Percentiles rank a stretch among this genome's conserved stretches.
phyloP scores from a whole-genome alignment of 164 flowering plant species.

The Protea cynaroides region DNA sequence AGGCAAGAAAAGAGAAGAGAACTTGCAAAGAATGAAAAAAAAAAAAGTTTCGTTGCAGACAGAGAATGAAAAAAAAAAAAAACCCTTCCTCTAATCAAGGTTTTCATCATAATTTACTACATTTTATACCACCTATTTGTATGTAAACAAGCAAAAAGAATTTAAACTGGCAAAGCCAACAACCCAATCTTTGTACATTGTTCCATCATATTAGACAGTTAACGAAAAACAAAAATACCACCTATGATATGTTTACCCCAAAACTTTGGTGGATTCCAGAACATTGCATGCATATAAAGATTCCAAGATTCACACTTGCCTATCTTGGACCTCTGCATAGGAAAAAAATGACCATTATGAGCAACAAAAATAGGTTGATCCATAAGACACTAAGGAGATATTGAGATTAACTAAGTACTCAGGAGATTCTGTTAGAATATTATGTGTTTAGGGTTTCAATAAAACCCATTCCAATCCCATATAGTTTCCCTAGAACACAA shows the following conservation, averaged over 20 bases:
- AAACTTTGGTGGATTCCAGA: slow-evolving; percentile 69
- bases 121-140: background rate
- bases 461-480: too few species aligned
- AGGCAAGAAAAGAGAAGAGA: too few species aligned
- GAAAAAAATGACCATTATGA: too few species aligned
- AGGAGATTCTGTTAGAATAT: too few species aligned
- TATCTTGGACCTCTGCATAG: slow-evolving; percentile 66
- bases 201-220: background rate
- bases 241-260: slow-evolving; percentile 68
- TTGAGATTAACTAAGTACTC: too few species aligned
- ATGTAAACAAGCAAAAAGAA: background rate
- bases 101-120: too few species aligned
- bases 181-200: background rate
- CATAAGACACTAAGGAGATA: background rate
- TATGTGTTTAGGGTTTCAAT: too few species aligned
- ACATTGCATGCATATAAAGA: slow-evolving; percentile 74
- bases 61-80: too few species aligned
- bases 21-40: too few species aligned
- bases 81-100: too few species aligned
- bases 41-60: too few species aligned
- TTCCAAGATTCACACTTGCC: slow-evolving; percentile 74
- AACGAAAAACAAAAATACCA: slow-evolving; percentile 9
- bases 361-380: slow-evolving; percentile 2
- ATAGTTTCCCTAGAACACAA: too few species aligned
- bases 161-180: background rate